Conservation (phyloP, 2,329 filamentous ascomycete genomes). For the Talaromyces rugulosus region DNA sequence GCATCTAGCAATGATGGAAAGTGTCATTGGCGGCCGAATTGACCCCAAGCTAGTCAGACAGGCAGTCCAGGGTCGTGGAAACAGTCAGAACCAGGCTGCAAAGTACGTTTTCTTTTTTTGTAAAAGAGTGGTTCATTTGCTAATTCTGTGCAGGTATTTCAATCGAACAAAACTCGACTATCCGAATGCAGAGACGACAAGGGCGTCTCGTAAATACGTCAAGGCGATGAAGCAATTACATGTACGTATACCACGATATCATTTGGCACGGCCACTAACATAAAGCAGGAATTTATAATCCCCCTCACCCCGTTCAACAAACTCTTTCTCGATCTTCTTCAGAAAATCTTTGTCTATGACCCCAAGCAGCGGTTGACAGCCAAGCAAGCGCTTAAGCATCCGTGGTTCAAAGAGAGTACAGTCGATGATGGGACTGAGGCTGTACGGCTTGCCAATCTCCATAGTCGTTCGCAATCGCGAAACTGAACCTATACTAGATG, state of each 20-base stretch:
- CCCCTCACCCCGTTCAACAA: slow-evolving; percentile 57
- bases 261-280: not conserved
- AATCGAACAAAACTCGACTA: slow-evolving; percentile 56
- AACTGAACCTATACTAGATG: not conserved
- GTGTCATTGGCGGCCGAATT: slow-evolving; percentile 54
- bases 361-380: slow-evolving; percentile 62
- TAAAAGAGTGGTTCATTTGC: slow-evolving; percentile 9
- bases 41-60: slow-evolving; percentile 53
- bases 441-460: slow-evolving; percentile 44
- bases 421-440: slow-evolving; percentile 65
- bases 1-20: slow-evolving; percentile 67
- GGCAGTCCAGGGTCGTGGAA: slow-evolving; percentile 46
- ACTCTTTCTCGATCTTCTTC: slow-evolving; percentile 59
- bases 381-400: slow-evolving; percentile 61
- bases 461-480: slow-evolving; percentile 4
- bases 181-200: slow-evolving; percentile 59
- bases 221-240: slow-evolving; percentile 62
- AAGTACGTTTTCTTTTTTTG: slow-evolving; percentile 43
- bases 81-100: slow-evolving; percentile 50
- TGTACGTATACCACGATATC: slow-evolving; percentile 35
- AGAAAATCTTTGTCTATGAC: slow-evolving; percentile 63
- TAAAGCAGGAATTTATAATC: slow-evolving; percentile 57
- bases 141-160: slow-evolving; percentile 50
- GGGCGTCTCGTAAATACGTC: slow-evolving; percentile 62
- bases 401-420: slow-evolving; percentile 62